These are phyloP conservation scores for Candida schatavii DNA, from an alignment of 805 yeast genomes.

Conservation along the genomic window DNA sequence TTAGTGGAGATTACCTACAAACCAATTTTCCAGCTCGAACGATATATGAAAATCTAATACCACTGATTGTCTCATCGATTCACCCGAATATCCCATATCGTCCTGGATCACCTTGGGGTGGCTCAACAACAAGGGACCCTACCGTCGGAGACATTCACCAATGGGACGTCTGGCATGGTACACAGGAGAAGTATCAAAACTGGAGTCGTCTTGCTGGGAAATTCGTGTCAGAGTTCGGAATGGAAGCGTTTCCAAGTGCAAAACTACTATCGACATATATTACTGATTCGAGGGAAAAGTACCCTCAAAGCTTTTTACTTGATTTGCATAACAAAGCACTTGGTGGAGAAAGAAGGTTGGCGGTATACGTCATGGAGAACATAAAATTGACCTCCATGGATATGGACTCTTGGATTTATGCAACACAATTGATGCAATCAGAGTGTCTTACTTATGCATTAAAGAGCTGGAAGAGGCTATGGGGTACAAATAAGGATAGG, in stretches of 20 bases:
- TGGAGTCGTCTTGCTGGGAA: slow-evolving; percentile 47
- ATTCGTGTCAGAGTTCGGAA: slow-evolving; percentile 54
- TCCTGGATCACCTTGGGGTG: slow-evolving; percentile 52
- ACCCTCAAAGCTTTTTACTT: slow-evolving; percentile 43
- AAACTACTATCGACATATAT: slow-evolving; percentile 36
- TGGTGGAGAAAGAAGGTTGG: slow-evolving; percentile 45
- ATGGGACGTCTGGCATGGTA: slow-evolving; percentile 60
- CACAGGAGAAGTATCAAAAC: slow-evolving; percentile 47
- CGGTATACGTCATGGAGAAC: slow-evolving; percentile 46
- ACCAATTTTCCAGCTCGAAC: slow-evolving; percentile 43
- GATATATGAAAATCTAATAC: slow-evolving; percentile 39
- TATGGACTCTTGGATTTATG: slow-evolving; percentile 44
- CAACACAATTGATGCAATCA: slow-evolving; percentile 52
- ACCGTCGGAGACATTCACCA: slow-evolving; percentile 51
- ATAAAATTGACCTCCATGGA: slow-evolving; percentile 32
- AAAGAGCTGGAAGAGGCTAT: slow-evolving; percentile 45
- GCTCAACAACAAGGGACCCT: slow-evolving; percentile 30
- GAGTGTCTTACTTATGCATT: slow-evolving; percentile 49
- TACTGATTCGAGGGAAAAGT: slow-evolving; percentile 34
- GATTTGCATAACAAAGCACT: slow-evolving; percentile 50
- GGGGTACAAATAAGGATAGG: slow-evolving; percentile 28
- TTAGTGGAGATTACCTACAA: slow-evolving; percentile 24
- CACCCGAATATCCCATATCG: slow-evolving; percentile 34
- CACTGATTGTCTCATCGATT: slow-evolving; percentile 25
- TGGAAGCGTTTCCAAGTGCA: slow-evolving; percentile 44